These are phyloP conservation scores for Clonostachys sp. DNA, from an alignment of 2,329 filamentous ascomycete species.

Conservation along the genomic window DNA sequence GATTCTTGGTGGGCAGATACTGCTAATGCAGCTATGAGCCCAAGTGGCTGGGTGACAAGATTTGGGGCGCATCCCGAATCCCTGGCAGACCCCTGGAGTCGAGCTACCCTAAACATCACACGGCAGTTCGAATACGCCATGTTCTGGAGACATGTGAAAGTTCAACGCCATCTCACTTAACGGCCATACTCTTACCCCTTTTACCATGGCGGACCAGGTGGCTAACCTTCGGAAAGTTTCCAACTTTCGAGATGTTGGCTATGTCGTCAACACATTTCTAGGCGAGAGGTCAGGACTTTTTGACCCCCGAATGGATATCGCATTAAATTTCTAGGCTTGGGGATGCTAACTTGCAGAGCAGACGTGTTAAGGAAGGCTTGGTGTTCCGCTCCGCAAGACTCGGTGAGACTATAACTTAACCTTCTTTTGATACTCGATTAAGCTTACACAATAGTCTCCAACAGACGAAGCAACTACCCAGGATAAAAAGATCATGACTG, in stretches of 20 bases:
- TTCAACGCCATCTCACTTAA: too few relatives aligned
- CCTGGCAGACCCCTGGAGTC: too few relatives aligned
- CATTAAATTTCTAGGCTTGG: background rate
- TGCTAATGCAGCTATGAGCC: too few relatives aligned
- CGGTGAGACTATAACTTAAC: slow-evolving; percentile 25
- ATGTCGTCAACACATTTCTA: slow-evolving; percentile 57
- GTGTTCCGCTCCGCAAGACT: slow-evolving; percentile 65
- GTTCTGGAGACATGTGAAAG: too few relatives aligned
- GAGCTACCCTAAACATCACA: too few relatives aligned
- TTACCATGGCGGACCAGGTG: too few relatives aligned
- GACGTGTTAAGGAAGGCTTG: slow-evolving; percentile 54
- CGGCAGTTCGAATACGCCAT: too few relatives aligned
- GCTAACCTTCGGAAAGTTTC: slow-evolving; percentile 33
- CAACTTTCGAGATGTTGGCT: slow-evolving; percentile 76
- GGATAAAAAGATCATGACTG: slow-evolving; percentile 56
- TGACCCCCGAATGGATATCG: background rate
- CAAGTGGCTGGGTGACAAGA: too few relatives aligned
- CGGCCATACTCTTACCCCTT: too few relatives aligned
- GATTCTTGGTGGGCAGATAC: too few relatives aligned
- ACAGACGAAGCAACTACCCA: slow-evolving; percentile 64
- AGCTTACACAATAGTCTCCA: background rate
- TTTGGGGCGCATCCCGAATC: too few relatives aligned
- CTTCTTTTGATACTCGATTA: background rate
- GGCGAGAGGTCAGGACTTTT: slow-evolving; percentile 42
- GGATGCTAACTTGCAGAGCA: slow-evolving; percentile 8